Percentiles rank a stretch among this genome's conserved stretches.
phyloP scores from a whole-genome alignment of 306 rosid genomes.

The Casuarina equisetifolia region DNA sequence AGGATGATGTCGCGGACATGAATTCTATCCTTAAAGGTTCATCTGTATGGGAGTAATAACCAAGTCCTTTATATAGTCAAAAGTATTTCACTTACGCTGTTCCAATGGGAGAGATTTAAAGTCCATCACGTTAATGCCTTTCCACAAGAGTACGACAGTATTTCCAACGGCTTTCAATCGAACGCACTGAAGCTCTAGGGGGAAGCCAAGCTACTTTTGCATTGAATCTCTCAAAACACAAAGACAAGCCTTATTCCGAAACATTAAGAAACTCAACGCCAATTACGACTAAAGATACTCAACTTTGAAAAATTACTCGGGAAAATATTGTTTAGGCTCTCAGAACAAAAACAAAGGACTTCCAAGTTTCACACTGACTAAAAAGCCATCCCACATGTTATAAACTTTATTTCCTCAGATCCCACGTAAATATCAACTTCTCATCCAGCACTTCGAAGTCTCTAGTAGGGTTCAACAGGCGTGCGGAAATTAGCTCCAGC shows the following conservation, averaged over 20 bases:
- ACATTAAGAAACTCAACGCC: slow-evolving; percentile 19
- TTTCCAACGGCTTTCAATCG: too few species aligned
- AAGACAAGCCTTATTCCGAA: neutral
- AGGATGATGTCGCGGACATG: too few species aligned
- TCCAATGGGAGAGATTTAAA: too few species aligned
- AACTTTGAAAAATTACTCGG: slow-evolving; percentile 11
- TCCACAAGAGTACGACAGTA: too few species aligned
- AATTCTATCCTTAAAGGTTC: too few species aligned
- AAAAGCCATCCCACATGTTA: slow-evolving; percentile 33
- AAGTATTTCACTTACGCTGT: too few species aligned
- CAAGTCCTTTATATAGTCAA: too few species aligned
- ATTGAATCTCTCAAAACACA: neutral
- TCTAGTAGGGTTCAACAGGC: slow-evolving; percentile 85
- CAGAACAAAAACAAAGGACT: slow-evolving; percentile 37
- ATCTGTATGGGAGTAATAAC: too few species aligned
- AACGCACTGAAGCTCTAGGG: too few species aligned
- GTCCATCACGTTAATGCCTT: too few species aligned
- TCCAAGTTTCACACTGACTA: slow-evolving; percentile 25
- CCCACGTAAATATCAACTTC: slow-evolving; percentile 14
- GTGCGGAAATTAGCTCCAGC: slow-evolving; percentile 87
- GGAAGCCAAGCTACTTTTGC: neutral
- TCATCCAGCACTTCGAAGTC: neutral
- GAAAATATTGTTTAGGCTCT: slow-evolving; percentile 33
- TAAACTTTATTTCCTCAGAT: slow-evolving; percentile 49
- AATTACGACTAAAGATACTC: slow-evolving; percentile 14